Percentiles rank a stretch among this genome's conserved stretches.
These are phyloP conservation scores for Globisporangium spinosum DNA, from an alignment of 352 stramenopile genomes.

Conservation along the genomic window DNA sequence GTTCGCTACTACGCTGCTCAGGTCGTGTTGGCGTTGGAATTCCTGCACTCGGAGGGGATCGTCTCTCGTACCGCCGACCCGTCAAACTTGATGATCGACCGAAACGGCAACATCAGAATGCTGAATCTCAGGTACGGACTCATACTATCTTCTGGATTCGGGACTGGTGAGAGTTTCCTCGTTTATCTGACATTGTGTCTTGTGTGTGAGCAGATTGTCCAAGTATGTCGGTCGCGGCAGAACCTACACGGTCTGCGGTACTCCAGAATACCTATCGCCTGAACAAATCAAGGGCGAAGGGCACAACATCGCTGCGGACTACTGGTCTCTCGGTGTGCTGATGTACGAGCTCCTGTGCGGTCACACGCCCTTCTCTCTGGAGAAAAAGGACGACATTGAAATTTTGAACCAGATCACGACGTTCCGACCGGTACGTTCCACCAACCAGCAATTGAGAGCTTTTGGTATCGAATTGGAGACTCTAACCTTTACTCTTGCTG, in stretches of 20 bases:
- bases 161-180: neutral
- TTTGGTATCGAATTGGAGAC: neutral
- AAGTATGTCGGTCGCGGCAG: conserved; percentile 83
- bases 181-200: conserved; percentile 7
- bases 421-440: conserved; percentile 55
- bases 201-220: conserved; percentile 39
- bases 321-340: conserved; percentile 92
- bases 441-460: neutral
- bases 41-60: conserved; percentile 79
- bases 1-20: conserved; percentile 86
- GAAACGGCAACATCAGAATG: conserved; percentile 79
- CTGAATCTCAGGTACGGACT: conserved; percentile 65
- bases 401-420: conserved; percentile 86
- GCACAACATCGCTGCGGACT: conserved; percentile 86
- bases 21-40: conserved; percentile 77
- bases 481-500: conserved; percentile 1
- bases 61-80: conserved; percentile 77
- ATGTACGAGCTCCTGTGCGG: conserved; percentile 93
- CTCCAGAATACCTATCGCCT: conserved; percentile 78
- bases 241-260: conserved; percentile 86
- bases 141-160: neutral
- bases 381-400: conserved; percentile 83
- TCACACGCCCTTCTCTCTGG: conserved; percentile 83
- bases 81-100: conserved; percentile 77
- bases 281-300: conserved; percentile 88